phyloP scores from a whole-genome alignment of 2,329 filamentous ascomycete species.

The Penicillium sp. region DNA sequence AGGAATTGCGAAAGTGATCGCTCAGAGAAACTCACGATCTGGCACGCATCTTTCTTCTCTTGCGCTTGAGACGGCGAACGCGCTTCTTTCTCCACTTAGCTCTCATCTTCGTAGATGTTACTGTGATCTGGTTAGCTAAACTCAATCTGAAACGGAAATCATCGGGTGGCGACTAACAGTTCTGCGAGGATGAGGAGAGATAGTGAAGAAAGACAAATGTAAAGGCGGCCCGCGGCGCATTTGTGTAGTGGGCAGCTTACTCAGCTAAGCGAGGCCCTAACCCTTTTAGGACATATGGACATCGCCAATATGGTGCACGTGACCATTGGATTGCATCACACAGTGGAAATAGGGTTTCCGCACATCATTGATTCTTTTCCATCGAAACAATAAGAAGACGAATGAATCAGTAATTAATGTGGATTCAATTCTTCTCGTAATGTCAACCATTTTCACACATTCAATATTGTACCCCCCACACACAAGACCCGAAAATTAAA shows the following conservation, averaged over 20 bases:
- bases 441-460: neutral
- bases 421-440: neutral
- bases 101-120: conserved; percentile 64
- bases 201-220: conserved; percentile 41
- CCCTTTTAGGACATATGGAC: conserved; percentile 7
- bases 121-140: conserved; percentile 25
- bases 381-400: conserved; percentile 2
- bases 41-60: conserved; percentile 99
- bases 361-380: conserved; percentile 3
- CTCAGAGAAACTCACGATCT: conserved; percentile 70
- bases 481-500: neutral
- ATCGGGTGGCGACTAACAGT: conserved; percentile 37
- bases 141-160: neutral
- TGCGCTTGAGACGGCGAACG: conserved; percentile 97
- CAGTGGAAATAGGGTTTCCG: conserved; percentile 20
- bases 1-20: neutral
- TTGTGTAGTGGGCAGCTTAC: conserved; percentile 44
- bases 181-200: conserved; percentile 47
- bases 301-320: conserved; percentile 10
- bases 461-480: neutral
- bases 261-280: conserved; percentile 33
- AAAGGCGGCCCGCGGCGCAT: conserved; percentile 33
- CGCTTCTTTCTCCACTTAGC: conserved; percentile 99
- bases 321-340: conserved; percentile 17
- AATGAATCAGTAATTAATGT: neutral